These are phyloP conservation scores for Circinella umbellata DNA, from an alignment of 371 early-diverging fungal species.

Conservation along the genomic window DNA sequence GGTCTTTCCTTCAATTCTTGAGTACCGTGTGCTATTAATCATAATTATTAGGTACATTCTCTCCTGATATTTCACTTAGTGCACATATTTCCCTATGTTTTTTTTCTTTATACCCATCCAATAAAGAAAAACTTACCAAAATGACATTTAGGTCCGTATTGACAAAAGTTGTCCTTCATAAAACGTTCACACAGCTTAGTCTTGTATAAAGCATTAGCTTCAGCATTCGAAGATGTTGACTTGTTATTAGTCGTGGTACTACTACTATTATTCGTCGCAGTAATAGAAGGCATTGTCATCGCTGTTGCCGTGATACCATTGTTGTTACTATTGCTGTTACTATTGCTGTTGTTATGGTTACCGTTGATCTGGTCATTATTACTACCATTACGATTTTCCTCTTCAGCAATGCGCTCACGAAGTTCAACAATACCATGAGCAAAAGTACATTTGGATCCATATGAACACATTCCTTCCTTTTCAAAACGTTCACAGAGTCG, in stretches of 20 bases:
- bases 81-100: neutral
- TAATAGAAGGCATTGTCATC: no score
- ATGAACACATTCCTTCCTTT: slow-evolving; percentile 80
- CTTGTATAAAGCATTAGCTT: slow-evolving; percentile 76
- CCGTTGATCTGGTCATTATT: neutral
- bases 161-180: slow-evolving; percentile 78
- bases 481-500: slow-evolving; percentile 84
- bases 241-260: neutral
- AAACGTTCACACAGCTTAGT: slow-evolving; percentile 84
- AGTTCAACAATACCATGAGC: slow-evolving; percentile 84
- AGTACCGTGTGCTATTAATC: slow-evolving; percentile 27
- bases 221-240: slow-evolving; percentile 19
- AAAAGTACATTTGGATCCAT: slow-evolving; percentile 83
- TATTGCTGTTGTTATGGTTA: neutral
- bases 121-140: slow-evolving; percentile 58
- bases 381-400: neutral
- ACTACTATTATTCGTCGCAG: neutral
- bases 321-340: neutral
- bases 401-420: slow-evolving; percentile 53
- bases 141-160: slow-evolving; percentile 84
- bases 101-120: neutral
- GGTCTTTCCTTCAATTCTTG: slow-evolving; percentile 35
- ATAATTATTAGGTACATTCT: no score
- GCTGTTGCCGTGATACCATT: neutral
- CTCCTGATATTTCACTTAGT: no score